Percentiles rank a stretch among this genome's conserved stretches.
phyloP scores from a whole-genome alignment of 352 stramenopile species.

The Vaucheria bursata region DNA sequence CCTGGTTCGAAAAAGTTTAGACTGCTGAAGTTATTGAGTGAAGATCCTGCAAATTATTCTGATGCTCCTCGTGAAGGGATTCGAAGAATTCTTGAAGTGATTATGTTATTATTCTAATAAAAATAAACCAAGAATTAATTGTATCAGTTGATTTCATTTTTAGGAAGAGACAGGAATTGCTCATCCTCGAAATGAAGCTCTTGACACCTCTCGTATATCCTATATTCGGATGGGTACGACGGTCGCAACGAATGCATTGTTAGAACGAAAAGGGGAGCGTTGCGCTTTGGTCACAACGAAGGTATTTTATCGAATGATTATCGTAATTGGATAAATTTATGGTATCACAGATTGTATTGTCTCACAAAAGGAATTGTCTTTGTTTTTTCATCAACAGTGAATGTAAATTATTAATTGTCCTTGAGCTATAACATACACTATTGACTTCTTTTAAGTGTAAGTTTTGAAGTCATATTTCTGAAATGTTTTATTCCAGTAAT shows the following conservation, averaged over 20 bases:
- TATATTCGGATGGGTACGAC: constrained; percentile 98
- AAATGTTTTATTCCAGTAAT: too few species aligned
- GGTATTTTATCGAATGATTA: background rate
- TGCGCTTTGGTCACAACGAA: constrained; percentile 85
- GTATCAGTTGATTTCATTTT: too few species aligned
- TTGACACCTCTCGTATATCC: constrained; percentile 80
- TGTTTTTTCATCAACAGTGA: too few species aligned
- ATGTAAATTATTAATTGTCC: too few species aligned
- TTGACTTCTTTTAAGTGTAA: too few species aligned
- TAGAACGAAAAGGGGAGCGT: constrained; percentile 88
- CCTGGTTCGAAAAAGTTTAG: constrained; percentile 42
- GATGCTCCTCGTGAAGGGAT: constrained; percentile 84
- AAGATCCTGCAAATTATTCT: constrained; percentile 92
- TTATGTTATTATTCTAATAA: background rate
- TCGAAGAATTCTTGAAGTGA: constrained; percentile 37
- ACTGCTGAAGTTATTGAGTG: constrained; percentile 92
- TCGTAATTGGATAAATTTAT: too few species aligned
- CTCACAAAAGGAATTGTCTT: too few species aligned
- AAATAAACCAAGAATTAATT: background rate
- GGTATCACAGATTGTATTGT: too few species aligned
- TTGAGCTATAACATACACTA: too few species aligned
- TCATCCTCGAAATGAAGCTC: constrained; percentile 66
- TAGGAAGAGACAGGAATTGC: constrained; percentile 76
- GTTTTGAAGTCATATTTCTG: too few species aligned
- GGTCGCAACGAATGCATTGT: constrained; percentile 96